Conservation (phyloP, 1,284 basidiomycete species). For the Macrocybe sp. region DNA sequence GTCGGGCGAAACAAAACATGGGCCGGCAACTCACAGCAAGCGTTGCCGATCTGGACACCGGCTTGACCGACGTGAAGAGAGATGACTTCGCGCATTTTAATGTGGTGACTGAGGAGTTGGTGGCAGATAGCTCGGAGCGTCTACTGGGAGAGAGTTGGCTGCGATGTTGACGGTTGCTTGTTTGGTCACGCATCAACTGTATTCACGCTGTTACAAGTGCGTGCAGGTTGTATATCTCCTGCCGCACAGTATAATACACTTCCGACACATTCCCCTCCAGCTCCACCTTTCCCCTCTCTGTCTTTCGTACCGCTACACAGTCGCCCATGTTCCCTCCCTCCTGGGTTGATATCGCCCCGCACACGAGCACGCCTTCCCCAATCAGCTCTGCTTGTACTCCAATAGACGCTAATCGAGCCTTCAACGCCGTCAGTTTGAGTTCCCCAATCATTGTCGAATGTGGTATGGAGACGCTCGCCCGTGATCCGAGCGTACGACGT, state of each 20-base stretch:
- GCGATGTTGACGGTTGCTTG: constrained; percentile 13
- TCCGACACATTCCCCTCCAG: constrained; percentile 87
- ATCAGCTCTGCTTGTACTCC: constrained; percentile 88
- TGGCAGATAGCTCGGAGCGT: constrained; percentile 10
- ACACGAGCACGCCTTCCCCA: constrained; percentile 93
- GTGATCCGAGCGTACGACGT: constrained; percentile 52
- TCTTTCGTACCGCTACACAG: constrained; percentile 85
- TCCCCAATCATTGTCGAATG: constrained; percentile 95
- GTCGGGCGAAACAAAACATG: constrained; percentile 14
- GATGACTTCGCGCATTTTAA: constrained; percentile 84
- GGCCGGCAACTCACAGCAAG: constrained; percentile 70
- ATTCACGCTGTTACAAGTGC: constrained; percentile 72
- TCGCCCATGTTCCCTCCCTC: constrained; percentile 49
- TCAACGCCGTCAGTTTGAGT: constrained; percentile 83
- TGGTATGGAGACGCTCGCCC: constrained; percentile 58
- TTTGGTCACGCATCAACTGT: constrained; percentile 15
- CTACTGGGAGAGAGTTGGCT: constrained; percentile 24
- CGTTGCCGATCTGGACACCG: constrained; percentile 96
- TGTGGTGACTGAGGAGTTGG: constrained; percentile 8
- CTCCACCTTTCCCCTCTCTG: constrained; percentile 77
- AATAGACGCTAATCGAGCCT: constrained; percentile 66
- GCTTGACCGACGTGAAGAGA: constrained; percentile 94
- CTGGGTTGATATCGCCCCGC: constrained; percentile 53
- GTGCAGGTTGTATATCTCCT: constrained; percentile 85
- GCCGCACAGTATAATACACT: constrained; percentile 83